phyloP scores from a whole-genome alignment of 345 rosid genomes.

The Combretum micranthum region DNA sequence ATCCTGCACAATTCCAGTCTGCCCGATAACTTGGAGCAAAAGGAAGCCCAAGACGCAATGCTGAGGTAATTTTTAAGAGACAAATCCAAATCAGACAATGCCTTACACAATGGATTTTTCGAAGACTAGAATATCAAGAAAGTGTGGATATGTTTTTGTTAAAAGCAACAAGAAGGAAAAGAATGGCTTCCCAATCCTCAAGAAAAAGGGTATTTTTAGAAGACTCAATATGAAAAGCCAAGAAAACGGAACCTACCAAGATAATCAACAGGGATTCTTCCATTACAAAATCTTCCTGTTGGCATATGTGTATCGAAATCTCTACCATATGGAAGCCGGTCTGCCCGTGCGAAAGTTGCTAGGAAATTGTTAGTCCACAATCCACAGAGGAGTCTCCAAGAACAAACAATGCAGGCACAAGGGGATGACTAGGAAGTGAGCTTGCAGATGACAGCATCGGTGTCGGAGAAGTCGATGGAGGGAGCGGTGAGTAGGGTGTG shows the following conservation, averaged over 20 bases:
- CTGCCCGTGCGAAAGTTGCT: slow-evolving; percentile 89
- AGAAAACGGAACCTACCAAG: slow-evolving; percentile 36
- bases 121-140: slow-evolving; percentile 3
- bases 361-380: slow-evolving; percentile 79
- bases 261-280: slow-evolving; percentile 88
- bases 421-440: slow-evolving; percentile 19
- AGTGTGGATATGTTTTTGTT: neutral
- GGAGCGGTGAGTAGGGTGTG: slow-evolving; percentile 6
- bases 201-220: too few species aligned
- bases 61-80: slow-evolving; percentile 23
- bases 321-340: slow-evolving; percentile 85
- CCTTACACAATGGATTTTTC: neutral
- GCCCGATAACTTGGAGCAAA: slow-evolving; percentile 86
- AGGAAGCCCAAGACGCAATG: slow-evolving; percentile 69
- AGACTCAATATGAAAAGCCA: neutral
- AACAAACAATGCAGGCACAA: slow-evolving; percentile 66
- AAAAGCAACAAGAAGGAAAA: too few species aligned
- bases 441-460: neutral
- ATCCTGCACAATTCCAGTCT: slow-evolving; percentile 41
- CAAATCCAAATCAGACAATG: neutral
- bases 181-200: too few species aligned
- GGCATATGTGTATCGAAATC: slow-evolving; percentile 81
- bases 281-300: slow-evolving; percentile 89
- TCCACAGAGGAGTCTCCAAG: slow-evolving; percentile 89
- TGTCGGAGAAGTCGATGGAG: neutral